Percentiles rank a stretch among this genome's conserved stretches.
phyloP scores from a whole-genome alignment of 2,329 filamentous ascomycete genomes.

The Calonectria honghensis region DNA sequence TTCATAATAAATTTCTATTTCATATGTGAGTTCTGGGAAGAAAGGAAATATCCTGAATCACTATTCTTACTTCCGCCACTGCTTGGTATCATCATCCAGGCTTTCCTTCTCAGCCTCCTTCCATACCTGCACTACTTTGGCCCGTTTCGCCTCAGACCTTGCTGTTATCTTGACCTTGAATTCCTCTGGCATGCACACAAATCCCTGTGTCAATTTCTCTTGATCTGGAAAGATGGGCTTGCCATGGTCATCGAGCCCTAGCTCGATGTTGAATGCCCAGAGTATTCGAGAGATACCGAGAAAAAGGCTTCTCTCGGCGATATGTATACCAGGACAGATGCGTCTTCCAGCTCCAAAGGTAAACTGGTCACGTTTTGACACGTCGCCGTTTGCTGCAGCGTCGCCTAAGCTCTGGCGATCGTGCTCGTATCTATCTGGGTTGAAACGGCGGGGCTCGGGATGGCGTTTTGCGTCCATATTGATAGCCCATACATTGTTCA shows the following conservation, averaged over 20 bases:
- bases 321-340: no score
- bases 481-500: neutral
- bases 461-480: neutral
- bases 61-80: no score
- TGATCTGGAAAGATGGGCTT: constrained; percentile 21
- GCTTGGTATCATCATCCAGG: no score
- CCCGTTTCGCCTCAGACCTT: neutral
- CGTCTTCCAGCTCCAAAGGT: neutral
- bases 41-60: no score
- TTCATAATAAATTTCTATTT: no score
- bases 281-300: no score
- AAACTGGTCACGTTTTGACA: constrained; percentile 1
- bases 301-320: no score
- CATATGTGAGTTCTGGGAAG: no score
- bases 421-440: neutral
- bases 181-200: constrained; percentile 34
- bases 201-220: constrained; percentile 22
- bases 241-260: neutral
- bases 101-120: no score
- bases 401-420: neutral
- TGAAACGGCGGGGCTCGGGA: neutral
- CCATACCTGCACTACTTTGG: no score
- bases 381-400: neutral
- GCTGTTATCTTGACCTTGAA: constrained; percentile 19
- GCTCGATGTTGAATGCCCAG: neutral